Conservation (phyloP, 1,284 basidiomycete genomes). For the Cryptococcus sp. region DNA sequence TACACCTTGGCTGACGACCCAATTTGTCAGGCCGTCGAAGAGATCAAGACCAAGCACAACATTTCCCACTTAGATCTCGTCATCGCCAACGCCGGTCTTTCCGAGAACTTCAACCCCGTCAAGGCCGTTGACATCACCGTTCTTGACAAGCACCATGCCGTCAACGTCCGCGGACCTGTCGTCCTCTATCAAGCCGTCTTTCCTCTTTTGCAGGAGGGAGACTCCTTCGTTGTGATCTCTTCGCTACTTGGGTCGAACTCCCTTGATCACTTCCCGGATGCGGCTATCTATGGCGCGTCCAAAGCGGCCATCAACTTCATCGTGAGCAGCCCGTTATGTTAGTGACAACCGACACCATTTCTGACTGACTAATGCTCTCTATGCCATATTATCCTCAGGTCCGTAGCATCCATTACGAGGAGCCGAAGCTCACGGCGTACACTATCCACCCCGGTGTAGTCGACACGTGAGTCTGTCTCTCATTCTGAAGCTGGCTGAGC, state of each 20-base stretch:
- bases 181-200: constrained; percentile 22
- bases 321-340: no score
- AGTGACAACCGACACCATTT: no score
- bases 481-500: no score
- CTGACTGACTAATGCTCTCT: no score
- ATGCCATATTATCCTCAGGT: no score
- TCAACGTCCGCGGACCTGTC: constrained; percentile 18
- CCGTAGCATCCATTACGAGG: constrained; percentile 7
- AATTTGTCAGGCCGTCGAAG: constrained; percentile 19
- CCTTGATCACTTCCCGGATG: not conserved
- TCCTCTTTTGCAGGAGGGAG: constrained; percentile 9
- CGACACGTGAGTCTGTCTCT: not conserved
- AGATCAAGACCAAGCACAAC: constrained; percentile 14
- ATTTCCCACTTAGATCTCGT: constrained; percentile 18
- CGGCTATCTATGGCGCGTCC: constrained; percentile 13
- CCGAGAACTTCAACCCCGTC: not conserved
- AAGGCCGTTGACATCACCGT: constrained; percentile 4
- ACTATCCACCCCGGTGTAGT: constrained; percentile 2
- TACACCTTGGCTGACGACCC: no score
- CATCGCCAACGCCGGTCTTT: constrained; percentile 23
- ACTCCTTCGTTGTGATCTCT: constrained; percentile 22
- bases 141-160: constrained; percentile 4
- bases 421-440: constrained; percentile 4
- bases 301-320: constrained; percentile 16
- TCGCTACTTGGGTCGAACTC: constrained; percentile 12